Conservation (phyloP, 2,329 filamentous ascomycete genomes). For the Ophiobolus disseminans region DNA sequence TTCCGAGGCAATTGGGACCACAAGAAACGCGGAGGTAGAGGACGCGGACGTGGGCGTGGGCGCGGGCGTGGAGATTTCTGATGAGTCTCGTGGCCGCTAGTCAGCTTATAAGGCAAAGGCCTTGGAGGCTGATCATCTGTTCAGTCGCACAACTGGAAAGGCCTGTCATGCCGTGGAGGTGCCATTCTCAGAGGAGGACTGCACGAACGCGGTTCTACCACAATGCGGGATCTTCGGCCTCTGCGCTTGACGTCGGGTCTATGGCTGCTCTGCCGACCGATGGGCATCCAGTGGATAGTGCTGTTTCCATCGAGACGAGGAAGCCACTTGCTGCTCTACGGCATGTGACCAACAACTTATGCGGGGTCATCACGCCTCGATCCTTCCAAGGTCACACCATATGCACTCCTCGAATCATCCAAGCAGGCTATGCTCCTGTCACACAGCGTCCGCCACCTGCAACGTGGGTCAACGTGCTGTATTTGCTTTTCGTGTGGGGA, state of each 20-base stretch:
- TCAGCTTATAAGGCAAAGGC: not conserved
- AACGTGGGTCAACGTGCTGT: not conserved
- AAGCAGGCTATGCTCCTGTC: not conserved
- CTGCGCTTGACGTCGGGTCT: not conserved
- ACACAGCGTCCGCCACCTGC: not conserved
- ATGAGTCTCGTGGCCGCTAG: not conserved
- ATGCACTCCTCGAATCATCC: no score
- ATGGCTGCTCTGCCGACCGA: not conserved
- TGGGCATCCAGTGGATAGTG: not conserved
- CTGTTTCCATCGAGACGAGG: not conserved
- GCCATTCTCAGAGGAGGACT: not conserved
- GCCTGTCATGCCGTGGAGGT: no score
- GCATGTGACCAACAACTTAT: conserved; percentile 5
- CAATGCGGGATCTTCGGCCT: no score
- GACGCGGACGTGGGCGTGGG: conserved; percentile 32
- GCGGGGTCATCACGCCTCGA: not conserved
- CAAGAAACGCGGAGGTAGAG: conserved; percentile 39
- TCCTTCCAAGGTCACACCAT: not conserved
- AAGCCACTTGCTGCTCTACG: not conserved
- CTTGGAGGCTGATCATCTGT: not conserved
- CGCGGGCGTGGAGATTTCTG: conserved; percentile 32
- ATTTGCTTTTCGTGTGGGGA: not conserved
- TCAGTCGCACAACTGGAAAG: not conserved
- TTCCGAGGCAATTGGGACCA: conserved; percentile 46
- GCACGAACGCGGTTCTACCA: not conserved